Evolutionary conservation across 2,329 filamentous ascomycete species (phyloP).

Genomic region (Aspergillus awamori): DNA sequence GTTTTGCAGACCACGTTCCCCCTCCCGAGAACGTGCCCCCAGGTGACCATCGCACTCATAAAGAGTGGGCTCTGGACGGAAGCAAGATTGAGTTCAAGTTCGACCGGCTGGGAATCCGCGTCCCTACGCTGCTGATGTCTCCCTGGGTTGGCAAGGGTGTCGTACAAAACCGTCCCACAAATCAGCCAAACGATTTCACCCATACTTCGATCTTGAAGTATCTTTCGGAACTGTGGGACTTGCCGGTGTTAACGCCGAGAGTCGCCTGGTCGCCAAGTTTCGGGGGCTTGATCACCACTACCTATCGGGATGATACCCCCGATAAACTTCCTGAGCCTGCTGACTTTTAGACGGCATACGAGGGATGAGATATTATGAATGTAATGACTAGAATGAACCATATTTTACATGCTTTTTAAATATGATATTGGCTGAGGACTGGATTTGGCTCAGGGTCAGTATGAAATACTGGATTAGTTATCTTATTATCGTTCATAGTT

Average conservation of each 20-base stretch:
- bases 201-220: slow-evolving; percentile 50
- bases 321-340: slow-evolving; percentile 28
- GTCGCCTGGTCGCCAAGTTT: slow-evolving; percentile 46
- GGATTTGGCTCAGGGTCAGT: too few relatives aligned
- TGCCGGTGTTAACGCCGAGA: slow-evolving; percentile 43
- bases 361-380: neutral
- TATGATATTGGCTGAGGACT: too few relatives aligned
- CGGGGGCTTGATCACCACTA: slow-evolving; percentile 31
- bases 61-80: slow-evolving; percentile 39
- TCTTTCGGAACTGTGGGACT: slow-evolving; percentile 47
- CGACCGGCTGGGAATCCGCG: slow-evolving; percentile 46
- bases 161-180: slow-evolving; percentile 44
- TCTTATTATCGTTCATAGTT: neutral
- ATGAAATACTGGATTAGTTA: neutral
- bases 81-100: slow-evolving; percentile 44
- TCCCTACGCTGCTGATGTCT: slow-evolving; percentile 49
- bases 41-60: slow-evolving; percentile 41
- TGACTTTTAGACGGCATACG: slow-evolving; percentile 23
- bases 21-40: slow-evolving; percentile 45
- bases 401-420: neutral
- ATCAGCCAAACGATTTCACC: slow-evolving; percentile 46
- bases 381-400: neutral
- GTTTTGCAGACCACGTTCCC: slow-evolving; percentile 52
- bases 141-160: slow-evolving; percentile 48
- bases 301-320: slow-evolving; percentile 31